Conservation (phyloP, 768 basidiomycete species). For the Leucocoprinus birnbaumii region DNA sequence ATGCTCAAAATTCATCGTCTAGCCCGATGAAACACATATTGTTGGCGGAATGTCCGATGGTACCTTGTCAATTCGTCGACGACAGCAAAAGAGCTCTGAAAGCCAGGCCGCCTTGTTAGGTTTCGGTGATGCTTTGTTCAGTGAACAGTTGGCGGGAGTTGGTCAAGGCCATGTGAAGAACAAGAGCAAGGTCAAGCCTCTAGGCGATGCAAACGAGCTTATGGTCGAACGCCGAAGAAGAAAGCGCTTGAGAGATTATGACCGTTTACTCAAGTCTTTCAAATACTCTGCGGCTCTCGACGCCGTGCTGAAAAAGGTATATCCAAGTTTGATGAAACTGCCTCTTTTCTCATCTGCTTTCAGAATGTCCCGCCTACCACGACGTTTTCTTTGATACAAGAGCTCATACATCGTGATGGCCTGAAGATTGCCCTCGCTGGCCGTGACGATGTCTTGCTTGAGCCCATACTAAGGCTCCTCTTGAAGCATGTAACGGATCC, state of each 20-base stretch:
- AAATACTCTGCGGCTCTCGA: slow-evolving; percentile 95
- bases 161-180: slow-evolving; percentile 47
- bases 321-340: not conserved
- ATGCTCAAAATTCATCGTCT: slow-evolving; percentile 12
- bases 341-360: slow-evolving; percentile 1
- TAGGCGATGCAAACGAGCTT: slow-evolving; percentile 71
- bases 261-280: slow-evolving; percentile 86
- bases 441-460: slow-evolving; percentile 90
- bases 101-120: slow-evolving; percentile 27
- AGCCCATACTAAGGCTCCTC: slow-evolving; percentile 86
- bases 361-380: slow-evolving; percentile 84
- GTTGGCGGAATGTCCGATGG: slow-evolving; percentile 98
- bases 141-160: slow-evolving; percentile 22
- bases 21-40: slow-evolving; percentile 97
- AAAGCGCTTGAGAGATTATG: slow-evolving; percentile 81
- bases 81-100: slow-evolving; percentile 76
- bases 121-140: slow-evolving; percentile 9
- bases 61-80: slow-evolving; percentile 92
- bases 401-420: slow-evolving; percentile 90
- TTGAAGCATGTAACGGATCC: slow-evolving; percentile 86
- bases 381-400: slow-evolving; percentile 88
- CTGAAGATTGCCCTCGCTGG: slow-evolving; percentile 82
- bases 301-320: slow-evolving; percentile 81
- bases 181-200: slow-evolving; percentile 43
- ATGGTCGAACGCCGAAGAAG: slow-evolving; percentile 70